Percentiles rank a stretch among this genome's conserved stretches.
These are phyloP conservation scores for Medicago ruthenica DNA, from an alignment of 306 rosid genomes.

Conservation along the genomic window DNA sequence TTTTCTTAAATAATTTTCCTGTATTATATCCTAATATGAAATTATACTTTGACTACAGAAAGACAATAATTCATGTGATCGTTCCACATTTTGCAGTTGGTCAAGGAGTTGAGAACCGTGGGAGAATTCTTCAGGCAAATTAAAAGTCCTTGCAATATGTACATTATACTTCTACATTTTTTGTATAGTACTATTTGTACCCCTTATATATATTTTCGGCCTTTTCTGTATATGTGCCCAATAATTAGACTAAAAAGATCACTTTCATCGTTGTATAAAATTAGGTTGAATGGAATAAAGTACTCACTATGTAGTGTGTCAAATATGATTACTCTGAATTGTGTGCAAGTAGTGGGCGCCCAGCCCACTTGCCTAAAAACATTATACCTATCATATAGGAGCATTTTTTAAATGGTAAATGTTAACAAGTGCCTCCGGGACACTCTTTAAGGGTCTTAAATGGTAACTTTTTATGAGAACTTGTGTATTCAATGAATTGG, in stretches of 20 bases:
- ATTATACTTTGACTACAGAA: conserved; percentile 23
- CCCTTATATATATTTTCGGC: not conserved
- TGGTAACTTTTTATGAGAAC: too few species aligned
- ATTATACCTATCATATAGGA: too few species aligned
- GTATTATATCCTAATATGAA: not conserved
- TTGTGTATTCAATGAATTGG: too few species aligned
- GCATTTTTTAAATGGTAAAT: too few species aligned
- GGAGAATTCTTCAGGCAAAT: conserved; percentile 78
- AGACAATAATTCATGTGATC: conserved; percentile 28
- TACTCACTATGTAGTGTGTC: not conserved
- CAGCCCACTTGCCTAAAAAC: too few species aligned
- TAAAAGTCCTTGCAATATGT: conserved; percentile 33
- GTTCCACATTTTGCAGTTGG: conserved; percentile 58
- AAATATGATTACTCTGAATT: too few species aligned
- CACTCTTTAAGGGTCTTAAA: too few species aligned
- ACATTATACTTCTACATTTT: not conserved
- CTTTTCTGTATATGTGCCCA: conserved; percentile 28
- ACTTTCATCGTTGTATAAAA: conserved; percentile 39
- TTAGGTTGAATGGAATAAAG: conserved; percentile 36
- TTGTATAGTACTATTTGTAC: conserved; percentile 28
- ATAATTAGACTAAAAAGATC: conserved; percentile 37
- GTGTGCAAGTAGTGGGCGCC: not conserved
- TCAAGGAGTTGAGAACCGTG: conserved; percentile 61
- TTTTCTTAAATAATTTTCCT: not conserved
- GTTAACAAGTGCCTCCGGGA: too few species aligned